Evolutionary conservation across 1,139 yeast genomes (phyloP), one percentile per base, ranked within the genome.

Genomic region (Candida labiduridarum): DNA sequence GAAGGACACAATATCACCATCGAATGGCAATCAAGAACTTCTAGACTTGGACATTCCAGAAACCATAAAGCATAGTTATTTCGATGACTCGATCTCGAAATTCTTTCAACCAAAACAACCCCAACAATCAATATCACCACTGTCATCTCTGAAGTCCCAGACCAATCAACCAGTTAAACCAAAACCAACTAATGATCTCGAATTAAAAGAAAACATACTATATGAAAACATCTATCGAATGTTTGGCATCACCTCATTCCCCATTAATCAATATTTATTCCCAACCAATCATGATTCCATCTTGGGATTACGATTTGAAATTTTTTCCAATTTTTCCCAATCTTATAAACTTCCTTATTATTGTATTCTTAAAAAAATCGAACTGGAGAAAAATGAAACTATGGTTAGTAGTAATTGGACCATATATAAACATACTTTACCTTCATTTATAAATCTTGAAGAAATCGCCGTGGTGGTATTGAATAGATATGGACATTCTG

Each of bases 161-260:
- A 25, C 29, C 10, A 25, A 25, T 7, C 29, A 25, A 25, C 29
- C 33, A 5, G 11, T 22, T 12, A 30, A 38, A 19, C 35, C 31
- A 19, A 25, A 30, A 33, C 45, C 52, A 46, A n/a, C 48, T 48
- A 47, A 55, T 45, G 19, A 42, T 48, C 55, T 68, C 2, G 72
- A 68, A 36, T 43, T 63, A 30, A 62, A 63, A 29, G 72, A 70
- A 41, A 67, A 68, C 55, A 69, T 73, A 14, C 54, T 75, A 18
- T 67, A 65, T 48, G 80, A 76, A 50, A 73, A 72, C 50, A 61
- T 75, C 15, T 65, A 62, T 52, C 52, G 80, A 40, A 61, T 74
- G 51, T 74, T 68, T 3, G 79, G 80, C 3, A 55, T 72, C 30
- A 74, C 80, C 0, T 75, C 76, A 0, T 76, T 76, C 53, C 78